These are phyloP conservation scores for Ophiostoma triangulosporum DNA, from an alignment of 2,329 filamentous ascomycete species.

Conservation along the genomic window DNA sequence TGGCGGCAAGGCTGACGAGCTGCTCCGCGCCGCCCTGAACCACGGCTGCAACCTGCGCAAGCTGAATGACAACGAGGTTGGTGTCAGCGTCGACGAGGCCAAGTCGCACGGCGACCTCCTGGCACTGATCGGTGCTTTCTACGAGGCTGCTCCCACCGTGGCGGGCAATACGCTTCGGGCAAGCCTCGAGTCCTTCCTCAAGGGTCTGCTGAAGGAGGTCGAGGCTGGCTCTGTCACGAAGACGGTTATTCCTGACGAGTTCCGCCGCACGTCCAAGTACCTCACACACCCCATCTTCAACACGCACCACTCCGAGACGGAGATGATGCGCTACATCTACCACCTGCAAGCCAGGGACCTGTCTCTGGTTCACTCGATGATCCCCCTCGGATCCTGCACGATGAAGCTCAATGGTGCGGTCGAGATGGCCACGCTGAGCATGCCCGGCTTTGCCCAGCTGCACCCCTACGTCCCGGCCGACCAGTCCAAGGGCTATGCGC, in stretches of 20 bases:
- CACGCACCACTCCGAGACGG: constrained; percentile 85
- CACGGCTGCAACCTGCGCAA: constrained; percentile 46
- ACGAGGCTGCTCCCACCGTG: constrained; percentile 6
- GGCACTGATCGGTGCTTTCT: constrained; percentile 10
- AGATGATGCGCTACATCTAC: constrained; percentile 84
- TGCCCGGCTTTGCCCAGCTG: constrained; percentile 60
- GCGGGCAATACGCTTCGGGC: neutral
- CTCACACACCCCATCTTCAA: constrained; percentile 92
- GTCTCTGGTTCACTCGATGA: constrained; percentile 93
- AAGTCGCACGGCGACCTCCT: constrained; percentile 19
- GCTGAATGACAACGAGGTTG: constrained; percentile 35
- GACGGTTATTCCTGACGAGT: constrained; percentile 34
- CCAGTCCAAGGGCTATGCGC: constrained; percentile 53
- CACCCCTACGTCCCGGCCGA: constrained; percentile 64
- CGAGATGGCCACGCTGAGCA: constrained; percentile 80
- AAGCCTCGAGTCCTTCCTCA: constrained; percentile 17
- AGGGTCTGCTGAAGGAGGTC: constrained; percentile 25
- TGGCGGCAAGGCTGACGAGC: constrained; percentile 28
- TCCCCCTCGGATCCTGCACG: constrained; percentile 88
- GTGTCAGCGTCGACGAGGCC: constrained; percentile 64
- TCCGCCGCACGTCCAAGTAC: constrained; percentile 61
- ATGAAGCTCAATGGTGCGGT: constrained; percentile 96
- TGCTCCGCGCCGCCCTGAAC: constrained; percentile 35
- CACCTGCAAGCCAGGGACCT: constrained; percentile 90
- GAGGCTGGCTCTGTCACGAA: constrained; percentile 16